phyloP scores from a whole-genome alignment of 345 rosid genomes.

The Trapa bicornis region DNA sequence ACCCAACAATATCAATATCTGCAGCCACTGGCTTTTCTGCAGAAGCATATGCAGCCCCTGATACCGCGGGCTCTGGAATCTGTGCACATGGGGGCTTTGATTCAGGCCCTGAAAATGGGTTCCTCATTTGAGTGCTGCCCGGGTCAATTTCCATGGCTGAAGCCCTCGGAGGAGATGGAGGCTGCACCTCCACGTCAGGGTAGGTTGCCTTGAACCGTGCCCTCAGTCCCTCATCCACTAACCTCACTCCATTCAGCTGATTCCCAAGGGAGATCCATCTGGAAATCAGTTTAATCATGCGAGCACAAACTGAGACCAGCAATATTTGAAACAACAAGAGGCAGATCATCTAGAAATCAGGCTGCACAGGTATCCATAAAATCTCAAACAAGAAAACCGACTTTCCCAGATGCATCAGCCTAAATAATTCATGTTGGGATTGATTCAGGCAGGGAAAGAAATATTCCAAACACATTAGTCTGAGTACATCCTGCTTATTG shows the following conservation, averaged over 20 bases:
- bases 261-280: slow-evolving; percentile 98
- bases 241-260: slow-evolving; percentile 74
- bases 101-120: slow-evolving; percentile 30
- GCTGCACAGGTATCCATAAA: not conserved
- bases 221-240: slow-evolving; percentile 84
- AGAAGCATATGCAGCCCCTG: slow-evolving; percentile 16
- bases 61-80: not conserved
- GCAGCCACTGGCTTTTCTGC: slow-evolving; percentile 32
- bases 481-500: not conserved
- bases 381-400: not conserved
- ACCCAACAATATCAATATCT: slow-evolving; percentile 33
- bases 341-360: not conserved
- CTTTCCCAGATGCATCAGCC: not conserved
- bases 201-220: slow-evolving; percentile 94
- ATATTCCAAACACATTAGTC: not conserved
- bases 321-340: not conserved
- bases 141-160: slow-evolving; percentile 70
- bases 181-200: slow-evolving; percentile 75
- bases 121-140: slow-evolving; percentile 25
- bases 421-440: no score
- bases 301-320: not conserved
- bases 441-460: not conserved
- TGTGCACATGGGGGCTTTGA: slow-evolving; percentile 20
- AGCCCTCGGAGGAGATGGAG: slow-evolving; percentile 75
- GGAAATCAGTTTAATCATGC: not conserved